These are phyloP conservation scores for Purshia tridentata DNA, from an alignment of 306 rosid genomes.

Conservation along the genomic window DNA sequence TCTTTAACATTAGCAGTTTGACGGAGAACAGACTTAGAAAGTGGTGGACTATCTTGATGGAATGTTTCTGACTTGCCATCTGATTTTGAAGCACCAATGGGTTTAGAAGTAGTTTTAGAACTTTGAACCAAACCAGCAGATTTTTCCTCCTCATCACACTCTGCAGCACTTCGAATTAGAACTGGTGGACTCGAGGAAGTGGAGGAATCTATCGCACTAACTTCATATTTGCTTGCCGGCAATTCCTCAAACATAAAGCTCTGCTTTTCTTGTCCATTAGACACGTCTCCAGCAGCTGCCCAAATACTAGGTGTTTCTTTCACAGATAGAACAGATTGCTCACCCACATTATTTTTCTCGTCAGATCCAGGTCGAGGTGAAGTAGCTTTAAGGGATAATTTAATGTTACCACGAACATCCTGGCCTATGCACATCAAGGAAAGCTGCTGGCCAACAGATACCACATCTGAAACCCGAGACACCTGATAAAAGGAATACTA, in stretches of 20 bases:
- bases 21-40: conserved; percentile 29
- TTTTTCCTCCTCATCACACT: conserved; percentile 82
- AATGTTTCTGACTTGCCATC: conserved; percentile 26
- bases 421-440: conserved; percentile 86
- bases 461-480: conserved; percentile 65
- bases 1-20: conserved; percentile 18
- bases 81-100: conserved; percentile 28
- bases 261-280: conserved; percentile 36
- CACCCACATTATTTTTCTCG: conserved; percentile 27
- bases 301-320: conserved; percentile 46
- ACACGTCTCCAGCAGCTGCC: conserved; percentile 42
- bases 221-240: conserved; percentile 33
- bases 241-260: conserved; percentile 37
- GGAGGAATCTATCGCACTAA: conserved; percentile 31
- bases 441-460: conserved; percentile 80
- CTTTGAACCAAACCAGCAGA: conserved; percentile 42
- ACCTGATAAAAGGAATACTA: conserved; percentile 49
- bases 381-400: conserved; percentile 84
- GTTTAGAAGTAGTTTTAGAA: conserved; percentile 28
- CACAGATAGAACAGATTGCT: conserved; percentile 37
- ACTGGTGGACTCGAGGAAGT: conserved; percentile 50
- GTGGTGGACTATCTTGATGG: conserved; percentile 23
- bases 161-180: conserved; percentile 79
- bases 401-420: conserved; percentile 91
- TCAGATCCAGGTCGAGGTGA: conserved; percentile 29